Base-by-base conservation (phyloP, 306 rosid species). In the Cicer bijugum region DNA sequence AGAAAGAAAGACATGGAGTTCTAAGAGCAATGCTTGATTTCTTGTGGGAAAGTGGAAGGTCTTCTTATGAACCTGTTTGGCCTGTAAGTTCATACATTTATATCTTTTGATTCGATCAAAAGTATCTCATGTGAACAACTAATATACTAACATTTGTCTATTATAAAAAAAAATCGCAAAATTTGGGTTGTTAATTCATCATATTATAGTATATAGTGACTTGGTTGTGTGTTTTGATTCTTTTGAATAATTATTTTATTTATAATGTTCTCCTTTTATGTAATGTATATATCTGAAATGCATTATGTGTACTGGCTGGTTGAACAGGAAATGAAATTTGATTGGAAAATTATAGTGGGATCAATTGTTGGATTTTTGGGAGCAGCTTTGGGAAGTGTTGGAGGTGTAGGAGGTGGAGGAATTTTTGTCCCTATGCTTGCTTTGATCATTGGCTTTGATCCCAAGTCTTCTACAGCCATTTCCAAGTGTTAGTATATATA, bases 331-430 rank as follows among this genome's bases (percentile, higher is more conserved):
- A 81, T 91, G 95, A 70, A 84, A 74, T 89, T 91, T 75, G 89
- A 87, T 46, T 91, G 97, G 97, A 89, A 80, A 80, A 83, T 89
- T 4, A 20, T 84, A 19, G 86, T 83, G 3, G 97, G 97, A 69
- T 72, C 97, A 47, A 76, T 87, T 10, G 82, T 91, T 65, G 95
- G 97, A 80, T 91, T 91, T 86, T 82, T 89, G 20, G 97, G 97
- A 17, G 92, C 97, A 45, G 97, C 97, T 2, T 83, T 91, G 79
- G 97, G 97, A 2, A 91, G 97, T 62, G 92, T 91, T 14, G 97
- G 97, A 35, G 97, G 97, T 12, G 97, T 91, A 67, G 97, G 97
- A 28, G 97, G 97, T 28, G 97, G 95, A 42, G 97, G 97, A 77
- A 91, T 91, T 77, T 91, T 89, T 20, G 94, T 91, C 4, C 97